Base-by-base conservation (phyloP, 2,329 filamentous ascomycete genomes). In the Microascus cirrosus region DNA sequence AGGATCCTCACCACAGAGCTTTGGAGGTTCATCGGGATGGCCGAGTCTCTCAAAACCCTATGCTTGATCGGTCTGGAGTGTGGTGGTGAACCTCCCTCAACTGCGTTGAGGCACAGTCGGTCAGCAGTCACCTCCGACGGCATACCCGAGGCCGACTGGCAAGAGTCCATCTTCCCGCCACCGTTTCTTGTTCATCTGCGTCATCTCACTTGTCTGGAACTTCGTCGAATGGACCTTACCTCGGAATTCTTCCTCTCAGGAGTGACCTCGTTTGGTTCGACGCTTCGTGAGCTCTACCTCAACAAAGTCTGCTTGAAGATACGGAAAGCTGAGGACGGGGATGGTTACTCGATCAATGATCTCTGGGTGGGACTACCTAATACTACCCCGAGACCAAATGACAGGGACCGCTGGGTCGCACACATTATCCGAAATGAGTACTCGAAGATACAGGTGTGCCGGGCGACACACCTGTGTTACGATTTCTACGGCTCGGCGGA, bases 21-120 rank as follows among this genome's bases (percentile, higher is more conserved):
- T 2, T 81, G 78, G 78, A 73, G 75, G 60, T 65, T 79, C 48
- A 73, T 81, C 18, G 71, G 72, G 54, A 74, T 74, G 54, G 76
- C 78, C 0, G 64, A 66, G 25, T 64, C 67, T 10, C 70, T 81
- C 13, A 68, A 74, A 61, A 79, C 71, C 52, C 66, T 81, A 20
- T 79, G 77, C 59, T 61, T 81, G 18, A 69, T 76, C 12, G 76
- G 76, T n/a, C 67, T 73, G 61, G 72, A 76, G 59, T 67, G 71
- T 20, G 71, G 74, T n/a, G 45, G 45, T 13, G 45, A 50, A 13
- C 45, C 45, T 12, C 45, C 45, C 20, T 20, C n/a, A 12, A 12
- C 45, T 11, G 45, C 45, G 11, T 20, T 50, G 45, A 50, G 45
- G 22, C 20, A 22, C 45, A 50, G n/a, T 20, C 45, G 45, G 45